Evolutionary conservation across 1,139 yeast species (phyloP).

Genomic region (Candida sanyaensis): DNA sequence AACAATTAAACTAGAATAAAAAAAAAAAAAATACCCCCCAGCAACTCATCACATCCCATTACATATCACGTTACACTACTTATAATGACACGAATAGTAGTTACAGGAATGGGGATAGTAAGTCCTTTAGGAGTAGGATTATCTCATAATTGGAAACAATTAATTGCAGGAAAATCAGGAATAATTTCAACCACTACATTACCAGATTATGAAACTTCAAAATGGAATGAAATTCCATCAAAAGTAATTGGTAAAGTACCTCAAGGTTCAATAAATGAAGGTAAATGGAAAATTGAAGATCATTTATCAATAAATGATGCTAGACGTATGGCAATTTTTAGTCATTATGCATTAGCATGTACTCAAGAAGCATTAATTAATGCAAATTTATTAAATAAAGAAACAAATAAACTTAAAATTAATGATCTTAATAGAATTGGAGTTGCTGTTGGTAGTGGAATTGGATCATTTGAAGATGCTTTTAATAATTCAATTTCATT

Average conservation of each 20-base stretch:
- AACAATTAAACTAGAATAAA: slow-evolving; percentile 8
- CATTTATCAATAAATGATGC: slow-evolving; percentile 47
- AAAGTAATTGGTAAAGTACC: slow-evolving; percentile 80
- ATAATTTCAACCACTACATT: slow-evolving; percentile 53
- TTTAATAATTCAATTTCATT: slow-evolving; percentile 61
- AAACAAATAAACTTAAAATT: slow-evolving; percentile 14
- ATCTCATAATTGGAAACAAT: slow-evolving; percentile 50
- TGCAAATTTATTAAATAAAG: slow-evolving; percentile 46
- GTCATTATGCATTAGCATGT: slow-evolving; percentile 80
- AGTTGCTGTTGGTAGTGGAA: slow-evolving; percentile 89
- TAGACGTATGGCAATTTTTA: slow-evolving; percentile 68
- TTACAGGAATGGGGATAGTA: slow-evolving; percentile 86
- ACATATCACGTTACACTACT: no score
- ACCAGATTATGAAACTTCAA: slow-evolving; percentile 44
- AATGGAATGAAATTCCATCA: slow-evolving; percentile 65
- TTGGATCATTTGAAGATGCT: slow-evolving; percentile 82
- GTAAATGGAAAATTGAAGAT: slow-evolving; percentile 52
- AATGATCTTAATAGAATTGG: slow-evolving; percentile 47
- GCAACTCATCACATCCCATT: not conserved
- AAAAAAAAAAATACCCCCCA: not conserved
- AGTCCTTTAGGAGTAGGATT: slow-evolving; percentile 85
- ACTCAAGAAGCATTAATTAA: slow-evolving; percentile 75
- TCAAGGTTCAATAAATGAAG: slow-evolving; percentile 46
- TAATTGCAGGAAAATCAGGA: slow-evolving; percentile 56
- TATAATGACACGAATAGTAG: slow-evolving; percentile 56